Evolutionary conservation across 495 filamentous ascomycete species (phyloP).

Genomic region (Neurospora terricola): DNA sequence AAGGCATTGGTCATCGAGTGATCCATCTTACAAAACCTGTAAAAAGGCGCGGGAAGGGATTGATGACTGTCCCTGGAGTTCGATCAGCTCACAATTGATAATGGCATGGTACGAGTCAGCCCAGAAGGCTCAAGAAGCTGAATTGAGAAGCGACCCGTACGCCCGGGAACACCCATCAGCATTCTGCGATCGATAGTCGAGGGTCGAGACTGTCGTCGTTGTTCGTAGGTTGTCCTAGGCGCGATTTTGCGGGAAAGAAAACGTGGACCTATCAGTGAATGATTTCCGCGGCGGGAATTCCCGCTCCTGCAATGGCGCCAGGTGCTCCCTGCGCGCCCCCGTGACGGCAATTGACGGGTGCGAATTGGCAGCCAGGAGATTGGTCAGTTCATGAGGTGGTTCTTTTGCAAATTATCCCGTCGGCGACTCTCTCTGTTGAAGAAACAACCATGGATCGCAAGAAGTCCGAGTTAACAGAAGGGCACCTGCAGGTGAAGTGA

Average conservation of each 20-base stretch:
- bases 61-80: not conserved
- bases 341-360: not conserved
- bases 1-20: not conserved
- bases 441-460: not conserved
- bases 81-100: constrained; percentile 19
- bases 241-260: not conserved
- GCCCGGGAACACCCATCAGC: not conserved
- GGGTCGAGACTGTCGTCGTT: not conserved
- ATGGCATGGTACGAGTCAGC: constrained; percentile 5
- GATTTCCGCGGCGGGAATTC: constrained; percentile 19
- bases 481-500: not conserved
- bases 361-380: not conserved
- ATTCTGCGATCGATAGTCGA: not conserved
- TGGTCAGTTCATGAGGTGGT: not conserved
- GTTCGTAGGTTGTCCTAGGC: not conserved
- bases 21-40: not conserved
- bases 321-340: not conserved
- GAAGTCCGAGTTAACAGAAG: not conserved
- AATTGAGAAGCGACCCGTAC: not conserved
- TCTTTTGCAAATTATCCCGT: not conserved
- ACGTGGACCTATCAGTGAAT: not conserved
- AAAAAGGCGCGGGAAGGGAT: not conserved
- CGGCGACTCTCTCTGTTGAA: not conserved
- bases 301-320: constrained; percentile 1
- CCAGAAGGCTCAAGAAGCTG: not conserved